Conservation (phyloP, 1,139 yeast species). For the Suhomyces kunorum region DNA sequence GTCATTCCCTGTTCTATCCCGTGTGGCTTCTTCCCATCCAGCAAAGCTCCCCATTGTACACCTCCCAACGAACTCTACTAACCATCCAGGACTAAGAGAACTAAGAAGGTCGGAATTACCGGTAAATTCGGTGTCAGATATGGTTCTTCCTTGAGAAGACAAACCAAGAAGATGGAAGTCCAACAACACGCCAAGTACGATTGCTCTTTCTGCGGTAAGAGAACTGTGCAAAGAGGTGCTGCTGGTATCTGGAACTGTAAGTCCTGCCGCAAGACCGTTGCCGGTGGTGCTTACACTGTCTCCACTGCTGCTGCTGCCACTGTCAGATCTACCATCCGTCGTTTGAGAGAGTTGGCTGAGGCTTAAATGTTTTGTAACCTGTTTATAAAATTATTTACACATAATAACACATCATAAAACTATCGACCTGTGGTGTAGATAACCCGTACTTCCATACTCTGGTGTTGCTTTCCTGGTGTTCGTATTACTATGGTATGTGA, state of each 20-base stretch:
- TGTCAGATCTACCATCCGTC: slow-evolving; percentile 99
- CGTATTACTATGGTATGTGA: background rate
- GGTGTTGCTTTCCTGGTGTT: too few relatives aligned
- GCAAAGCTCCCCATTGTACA: background rate
- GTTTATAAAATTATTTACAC: slow-evolving; percentile 16
- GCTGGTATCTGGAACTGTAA: slow-evolving; percentile 99
- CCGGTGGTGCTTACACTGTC: slow-evolving; percentile 99
- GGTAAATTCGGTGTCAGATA: slow-evolving; percentile 99
- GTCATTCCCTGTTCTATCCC: too few relatives aligned
- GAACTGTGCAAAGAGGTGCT: slow-evolving; percentile 96
- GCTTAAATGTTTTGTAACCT: slow-evolving; percentile 56
- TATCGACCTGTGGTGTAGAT: slow-evolving; percentile 5
- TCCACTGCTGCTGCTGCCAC: slow-evolving; percentile 99
- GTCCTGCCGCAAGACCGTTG: slow-evolving; percentile 94
- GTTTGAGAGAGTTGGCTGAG: slow-evolving; percentile 99
- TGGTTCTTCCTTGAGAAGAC: slow-evolving; percentile 99
- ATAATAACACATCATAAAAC: slow-evolving; percentile 13
- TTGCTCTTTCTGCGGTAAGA: slow-evolving; percentile 99
- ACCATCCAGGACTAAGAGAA: slow-evolving; percentile 91
- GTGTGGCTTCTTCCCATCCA: too few relatives aligned
- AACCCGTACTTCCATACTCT: too few relatives aligned
- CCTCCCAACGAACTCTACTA: slow-evolving; percentile 21
- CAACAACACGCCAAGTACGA: slow-evolving; percentile 99
- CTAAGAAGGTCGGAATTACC: slow-evolving; percentile 99
- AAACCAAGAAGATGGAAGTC: slow-evolving; percentile 98